Base-by-base conservation (phyloP, 495 filamentous ascomycete species). In the Rhypophila decipiens region DNA sequence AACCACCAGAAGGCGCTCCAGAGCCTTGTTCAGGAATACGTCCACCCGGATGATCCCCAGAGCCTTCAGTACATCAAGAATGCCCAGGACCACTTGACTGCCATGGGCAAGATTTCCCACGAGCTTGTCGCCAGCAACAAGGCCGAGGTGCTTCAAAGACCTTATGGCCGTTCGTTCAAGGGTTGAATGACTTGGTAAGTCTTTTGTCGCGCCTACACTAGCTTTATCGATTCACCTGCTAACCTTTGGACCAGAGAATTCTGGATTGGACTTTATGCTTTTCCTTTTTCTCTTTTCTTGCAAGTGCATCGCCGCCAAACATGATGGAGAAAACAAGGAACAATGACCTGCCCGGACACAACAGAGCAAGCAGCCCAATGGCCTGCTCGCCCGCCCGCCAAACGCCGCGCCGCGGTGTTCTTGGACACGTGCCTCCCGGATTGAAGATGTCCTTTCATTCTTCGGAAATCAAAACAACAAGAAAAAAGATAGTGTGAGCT, bases 1-100 rank as follows among this genome's bases (percentile, higher is more conserved):
- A 59, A 71, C 44, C 70, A 74, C 58, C 71, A 68, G 38, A 69
- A 63, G 58, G 68, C 66, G 31, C 65, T 76, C 21, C 64, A 70
- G 51, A 55, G 43, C 17, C 64, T 72, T 22, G 53, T 74, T 9
- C 60, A 65, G 51, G 65, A 59, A n/a, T 68, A 63, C 44, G 59
- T 19, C 56, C 65, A 65, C 54, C 71, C 72, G n/a, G 67, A 71
- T 51, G 69, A 71, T 42, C 63, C 67, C 31, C 64, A 67, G 29
- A 63, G 55, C 47, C 47, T 73, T 43, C 70, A 71, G 42, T 58
- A 65, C 47, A 60, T 74, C 56, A 59, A 62, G 46, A 68, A 73
- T 42, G 65, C 68, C 37, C 66, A 70, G 56, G 60, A 57, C 2
- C 71, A 72, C 53, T 47, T 75, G 39, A 60, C 53, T 41, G 65